Conservation (phyloP, 768 basidiomycete genomes). For the Artomyces pyxidatus region DNA sequence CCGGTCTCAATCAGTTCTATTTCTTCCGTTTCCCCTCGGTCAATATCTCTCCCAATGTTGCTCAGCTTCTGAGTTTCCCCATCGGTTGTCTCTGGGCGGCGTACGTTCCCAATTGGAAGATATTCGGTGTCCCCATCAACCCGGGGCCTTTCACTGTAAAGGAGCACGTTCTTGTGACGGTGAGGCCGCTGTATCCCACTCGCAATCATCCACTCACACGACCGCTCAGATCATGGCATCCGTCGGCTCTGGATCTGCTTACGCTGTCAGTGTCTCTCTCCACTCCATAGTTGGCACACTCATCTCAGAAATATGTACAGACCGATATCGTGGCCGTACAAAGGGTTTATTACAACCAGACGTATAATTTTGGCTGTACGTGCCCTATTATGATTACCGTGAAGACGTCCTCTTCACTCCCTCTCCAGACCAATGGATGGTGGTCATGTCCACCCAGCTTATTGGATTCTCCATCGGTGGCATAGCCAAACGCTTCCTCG, state of each 20-base stretch:
- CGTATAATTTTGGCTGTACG: conserved; percentile 27
- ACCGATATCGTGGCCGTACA: conserved; percentile 41
- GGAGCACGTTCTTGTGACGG: conserved; percentile 48
- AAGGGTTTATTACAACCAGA: conserved; percentile 35
- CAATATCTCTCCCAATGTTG: conserved; percentile 36
- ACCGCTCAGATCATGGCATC: conserved; percentile 29
- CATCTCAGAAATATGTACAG: conserved; percentile 1
- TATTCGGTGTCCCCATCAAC: conserved; percentile 47
- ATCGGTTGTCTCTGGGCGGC: conserved; percentile 41
- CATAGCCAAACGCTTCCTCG: conserved; percentile 34
- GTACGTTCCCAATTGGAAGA: conserved; percentile 43
- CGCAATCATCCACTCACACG: background rate
- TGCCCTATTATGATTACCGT: background rate
- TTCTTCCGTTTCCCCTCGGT: conserved; percentile 56
- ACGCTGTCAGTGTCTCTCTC: conserved; percentile 19
- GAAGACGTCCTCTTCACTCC: background rate
- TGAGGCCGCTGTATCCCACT: background rate
- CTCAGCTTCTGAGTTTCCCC: conserved; percentile 54
- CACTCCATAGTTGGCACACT: background rate
- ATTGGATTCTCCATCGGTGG: conserved; percentile 36
- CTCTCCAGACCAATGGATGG: conserved; percentile 25
- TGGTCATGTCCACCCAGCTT: conserved; percentile 34
- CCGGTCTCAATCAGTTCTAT: conserved; percentile 74
- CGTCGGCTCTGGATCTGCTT: conserved; percentile 26
- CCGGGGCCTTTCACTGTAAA: conserved; percentile 71